phyloP scores from a whole-genome alignment of 1,284 basidiomycete species.

The Pterula multifida region DNA sequence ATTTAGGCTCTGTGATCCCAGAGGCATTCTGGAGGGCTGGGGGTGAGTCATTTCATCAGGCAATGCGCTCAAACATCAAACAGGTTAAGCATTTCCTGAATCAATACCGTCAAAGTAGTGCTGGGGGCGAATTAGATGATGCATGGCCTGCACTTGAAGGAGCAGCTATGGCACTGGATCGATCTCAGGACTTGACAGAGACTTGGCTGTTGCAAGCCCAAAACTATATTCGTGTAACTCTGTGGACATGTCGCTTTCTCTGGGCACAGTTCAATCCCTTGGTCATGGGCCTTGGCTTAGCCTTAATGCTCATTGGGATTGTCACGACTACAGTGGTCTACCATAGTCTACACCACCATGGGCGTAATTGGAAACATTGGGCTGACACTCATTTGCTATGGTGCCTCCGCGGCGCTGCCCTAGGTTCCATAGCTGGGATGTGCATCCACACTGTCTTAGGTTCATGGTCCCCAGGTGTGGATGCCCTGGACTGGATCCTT shows the following conservation, averaged over 20 bases:
- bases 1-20: constrained; percentile 84
- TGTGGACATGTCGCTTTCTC: constrained; percentile 66
- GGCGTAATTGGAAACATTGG: constrained; percentile 30
- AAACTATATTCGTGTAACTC: constrained; percentile 51
- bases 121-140: constrained; percentile 61
- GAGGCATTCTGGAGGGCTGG: constrained; percentile 65
- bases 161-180: constrained; percentile 5
- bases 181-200: constrained; percentile 22
- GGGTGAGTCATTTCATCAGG: constrained; percentile 27
- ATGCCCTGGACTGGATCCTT: constrained; percentile 27
- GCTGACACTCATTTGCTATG: constrained; percentile 18
- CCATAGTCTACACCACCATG: constrained; percentile 23
- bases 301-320: constrained; percentile 34
- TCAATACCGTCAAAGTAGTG: constrained; percentile 58
- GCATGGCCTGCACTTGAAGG: constrained; percentile 30
- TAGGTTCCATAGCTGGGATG: constrained; percentile 27
- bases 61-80: constrained; percentile 60
- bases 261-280: constrained; percentile 92
- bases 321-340: constrained; percentile 39
- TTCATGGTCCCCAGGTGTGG: constrained; percentile 28
- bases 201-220: constrained; percentile 28
- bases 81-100: constrained; percentile 76
- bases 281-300: constrained; percentile 62
- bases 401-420: constrained; percentile 26
- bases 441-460: constrained; percentile 12